Evolutionary conservation across 2,329 filamentous ascomycete species (phyloP), one percentile per base, ranked within the genome.

Genomic region (Pseudogymnoascus sp.): DNA sequence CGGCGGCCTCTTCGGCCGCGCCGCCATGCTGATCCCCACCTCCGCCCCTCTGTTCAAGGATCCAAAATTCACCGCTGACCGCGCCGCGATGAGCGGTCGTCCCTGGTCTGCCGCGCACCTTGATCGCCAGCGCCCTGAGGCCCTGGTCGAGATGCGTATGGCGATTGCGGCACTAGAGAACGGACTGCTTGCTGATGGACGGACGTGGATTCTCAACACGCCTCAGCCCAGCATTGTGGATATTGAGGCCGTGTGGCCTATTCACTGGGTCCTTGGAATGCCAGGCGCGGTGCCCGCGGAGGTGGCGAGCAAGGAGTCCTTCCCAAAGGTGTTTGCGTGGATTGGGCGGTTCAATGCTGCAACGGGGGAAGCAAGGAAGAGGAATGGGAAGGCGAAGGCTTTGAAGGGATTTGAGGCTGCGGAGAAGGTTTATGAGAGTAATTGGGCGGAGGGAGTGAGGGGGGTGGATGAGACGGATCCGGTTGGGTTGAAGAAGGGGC

Each of bases 191-290:
- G 80, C 77, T 0, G 87, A 90, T 72, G 85, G 83, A n/a, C 77
- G 86, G 60, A 70, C 79, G 2, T 91, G 86, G 87, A 73, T 90
- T 7, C 72, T 86, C 11, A 77, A 75, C 9, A 81, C 78, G 1
- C 68, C 77, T 2, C 70, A 71, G 16, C 7, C 84, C 1, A 78
- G 76, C 1, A 70, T 89, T 64, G 85, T 82, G 3, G 88, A 91
- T 70, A 83, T 91, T 63, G 84, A 91, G 73, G 77, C 81, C 43
- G 74, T 87, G 11, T 90, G 84, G 85, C 78, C 81, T 0, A 79
- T 90, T 65, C 80, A 86, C 71, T 91, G 88, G 88, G 72, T 89
- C 1, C 70, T 73, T 2, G 74, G 72, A 9, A 74, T 89, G 54
- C 79, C 79, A 11, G 79, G 79, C 4, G 80, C 81, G 12, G 75